Base-by-base conservation (phyloP, 441 rosid species). In the Isatis lusitanica region DNA sequence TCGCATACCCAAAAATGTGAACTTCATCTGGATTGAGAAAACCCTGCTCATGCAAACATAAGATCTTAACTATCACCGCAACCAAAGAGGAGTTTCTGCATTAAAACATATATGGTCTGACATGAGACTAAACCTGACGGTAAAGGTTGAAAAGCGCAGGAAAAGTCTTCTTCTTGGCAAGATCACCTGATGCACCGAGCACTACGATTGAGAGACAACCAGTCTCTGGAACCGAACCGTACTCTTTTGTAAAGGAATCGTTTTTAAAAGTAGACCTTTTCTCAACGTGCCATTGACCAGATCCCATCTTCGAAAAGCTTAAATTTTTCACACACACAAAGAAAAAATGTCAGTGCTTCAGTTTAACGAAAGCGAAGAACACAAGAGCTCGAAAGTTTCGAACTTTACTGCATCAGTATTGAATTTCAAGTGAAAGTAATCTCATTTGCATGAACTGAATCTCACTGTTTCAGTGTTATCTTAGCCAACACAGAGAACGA, bases 131-230 rank as follows among this genome's bases (percentile, higher is more conserved):
- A 51, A 93, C 99, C 96, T 89, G 96, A 18, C 91, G 90, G 74
- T 86, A 93, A 18, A 96, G 88, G 83, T 96, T 79, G 83, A 88
- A 96, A 43, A 96, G 97, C 0, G 99, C 99, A 40, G 99, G 99
- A 65, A 96, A 96, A 64, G 99, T 96, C 87, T 93, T 96, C 90
- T 96, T 96, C 90, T 93, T 96, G 68, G 99, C 99, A 59, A 96
- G 97, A 89, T 96, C 99, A 80, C 98, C 99, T 33, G 98, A 93
- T 43, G 99, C 98, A 79, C 97, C 99, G 30, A 96, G 94, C 51
- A 96, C 99, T 46, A 89, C 55, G 68, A 96, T 79, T 4, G 98
- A 90, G 66, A 96, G 93, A 82, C 93, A 87, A 33, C 98, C 99
- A 59, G 87, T 83, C 86, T 91, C 97, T 6, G 77, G 67, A 70